phyloP scores from a whole-genome alignment of 345 rosid genomes.

The Citrus trifoliata region DNA sequence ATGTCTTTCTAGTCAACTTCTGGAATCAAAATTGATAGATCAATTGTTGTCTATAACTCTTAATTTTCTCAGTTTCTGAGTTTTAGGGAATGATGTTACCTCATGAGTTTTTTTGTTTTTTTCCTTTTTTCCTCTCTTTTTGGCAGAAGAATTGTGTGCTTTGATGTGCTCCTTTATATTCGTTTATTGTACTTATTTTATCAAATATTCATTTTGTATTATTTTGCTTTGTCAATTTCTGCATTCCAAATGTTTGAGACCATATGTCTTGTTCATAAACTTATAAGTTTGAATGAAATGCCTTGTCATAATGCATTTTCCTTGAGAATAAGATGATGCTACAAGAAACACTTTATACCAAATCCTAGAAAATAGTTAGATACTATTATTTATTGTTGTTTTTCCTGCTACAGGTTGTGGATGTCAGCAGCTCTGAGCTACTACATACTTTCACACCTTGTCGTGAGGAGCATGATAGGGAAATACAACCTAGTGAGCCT shows the following conservation, averaged over 20 bases:
- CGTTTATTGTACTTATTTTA: background rate
- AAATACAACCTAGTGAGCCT: conserved; percentile 56
- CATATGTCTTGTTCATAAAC: background rate
- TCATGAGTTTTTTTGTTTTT: background rate
- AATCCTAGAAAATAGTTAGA: background rate
- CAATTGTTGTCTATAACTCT: background rate
- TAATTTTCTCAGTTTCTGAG: background rate
- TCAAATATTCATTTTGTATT: background rate
- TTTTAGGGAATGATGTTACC: background rate
- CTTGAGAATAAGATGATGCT: background rate
- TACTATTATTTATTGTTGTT: background rate
- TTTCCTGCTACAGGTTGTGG: conserved; percentile 51
- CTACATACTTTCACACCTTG: conserved; percentile 61
- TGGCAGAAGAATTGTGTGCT: background rate
- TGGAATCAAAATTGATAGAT: background rate
- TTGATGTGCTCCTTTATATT: background rate
- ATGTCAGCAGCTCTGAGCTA: conserved; percentile 52
- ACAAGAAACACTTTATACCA: background rate
- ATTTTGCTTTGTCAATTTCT: background rate
- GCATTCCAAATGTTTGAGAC: background rate
- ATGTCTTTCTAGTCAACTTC: background rate
- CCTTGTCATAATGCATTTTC: background rate
- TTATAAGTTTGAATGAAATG: background rate
- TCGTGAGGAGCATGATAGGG: conserved; percentile 43
- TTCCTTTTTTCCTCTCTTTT: background rate